Conservation (phyloP, 768 basidiomycete genomes). For the Exidia glandulosa region DNA sequence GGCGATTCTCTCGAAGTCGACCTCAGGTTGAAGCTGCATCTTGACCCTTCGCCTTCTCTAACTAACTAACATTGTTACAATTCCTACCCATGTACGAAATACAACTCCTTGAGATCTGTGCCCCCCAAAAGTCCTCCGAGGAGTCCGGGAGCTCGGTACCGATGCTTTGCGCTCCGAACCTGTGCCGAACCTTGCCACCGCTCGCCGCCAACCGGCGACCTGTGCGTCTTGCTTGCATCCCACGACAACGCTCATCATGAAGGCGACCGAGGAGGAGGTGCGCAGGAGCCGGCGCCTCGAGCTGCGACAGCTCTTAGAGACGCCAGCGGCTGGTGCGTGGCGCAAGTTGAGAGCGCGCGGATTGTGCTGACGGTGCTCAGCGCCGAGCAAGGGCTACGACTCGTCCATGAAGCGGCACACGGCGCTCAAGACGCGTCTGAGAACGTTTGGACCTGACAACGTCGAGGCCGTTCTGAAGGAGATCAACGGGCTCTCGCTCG, state of each 20-base stretch:
- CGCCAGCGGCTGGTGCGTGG: not conserved
- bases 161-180: no score
- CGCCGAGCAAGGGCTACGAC: conserved; percentile 62
- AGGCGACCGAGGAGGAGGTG: not conserved
- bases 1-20: not conserved
- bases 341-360: not conserved
- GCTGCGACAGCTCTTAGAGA: not conserved
- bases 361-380: conserved; percentile 24
- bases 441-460: conserved; percentile 72
- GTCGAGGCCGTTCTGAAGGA: conserved; percentile 86
- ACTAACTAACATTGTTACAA: no score
- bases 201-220: no score
- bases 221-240: no score
- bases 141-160: no score
- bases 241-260: not conserved
- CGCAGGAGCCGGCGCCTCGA: not conserved
- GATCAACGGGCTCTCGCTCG: conserved; percentile 76
- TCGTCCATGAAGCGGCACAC: conserved; percentile 95
- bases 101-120: no score
- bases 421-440: conserved; percentile 86
- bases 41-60: no score
- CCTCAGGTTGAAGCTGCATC: not conserved
- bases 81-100: no score
- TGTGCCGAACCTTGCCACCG: no score
- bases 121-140: no score